Evolutionary conservation across 768 basidiomycete genomes (phyloP).

Genomic region (Boletus speciosus): DNA sequence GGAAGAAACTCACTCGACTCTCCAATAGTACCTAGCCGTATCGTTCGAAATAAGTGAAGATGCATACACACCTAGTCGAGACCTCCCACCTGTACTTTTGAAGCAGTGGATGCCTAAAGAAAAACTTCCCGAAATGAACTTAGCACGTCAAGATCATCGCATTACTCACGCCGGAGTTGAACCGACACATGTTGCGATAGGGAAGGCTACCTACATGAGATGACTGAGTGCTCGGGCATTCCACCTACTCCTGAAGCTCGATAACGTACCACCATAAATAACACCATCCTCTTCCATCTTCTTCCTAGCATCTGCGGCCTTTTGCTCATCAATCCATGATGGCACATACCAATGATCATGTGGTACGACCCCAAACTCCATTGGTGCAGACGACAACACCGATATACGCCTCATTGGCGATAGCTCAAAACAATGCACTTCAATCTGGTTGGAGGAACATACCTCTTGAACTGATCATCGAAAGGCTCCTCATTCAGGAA

Average conservation of each 20-base stretch:
- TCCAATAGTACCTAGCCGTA: slow-evolving; percentile 27
- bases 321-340: slow-evolving; percentile 66
- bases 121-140: slow-evolving; percentile 38
- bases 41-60: background rate
- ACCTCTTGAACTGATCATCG: slow-evolving; percentile 48
- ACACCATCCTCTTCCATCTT: slow-evolving; percentile 48
- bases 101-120: slow-evolving; percentile 38
- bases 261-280: slow-evolving; percentile 46
- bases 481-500: slow-evolving; percentile 66
- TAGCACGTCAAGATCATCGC: background rate
- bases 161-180: slow-evolving; percentile 58
- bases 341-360: slow-evolving; percentile 67
- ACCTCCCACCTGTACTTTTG: slow-evolving; percentile 29
- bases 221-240: background rate
- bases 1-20: slow-evolving; percentile 21
- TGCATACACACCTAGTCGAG: background rate
- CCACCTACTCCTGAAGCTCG: background rate
- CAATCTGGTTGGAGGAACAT: background rate
- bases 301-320: slow-evolving; percentile 47
- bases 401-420: slow-evolving; percentile 27
- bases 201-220: slow-evolving; percentile 13
- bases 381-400: slow-evolving; percentile 41
- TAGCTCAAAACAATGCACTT: slow-evolving; percentile 14
- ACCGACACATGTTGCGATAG: slow-evolving; percentile 77
- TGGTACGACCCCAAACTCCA: slow-evolving; percentile 58